A percentile compares a stretch with the other conserved stretches of the same genome.
Conservation (phyloP, 2,329 filamentous ascomycete genomes). For the Aspergillus chevalieri region DNA sequence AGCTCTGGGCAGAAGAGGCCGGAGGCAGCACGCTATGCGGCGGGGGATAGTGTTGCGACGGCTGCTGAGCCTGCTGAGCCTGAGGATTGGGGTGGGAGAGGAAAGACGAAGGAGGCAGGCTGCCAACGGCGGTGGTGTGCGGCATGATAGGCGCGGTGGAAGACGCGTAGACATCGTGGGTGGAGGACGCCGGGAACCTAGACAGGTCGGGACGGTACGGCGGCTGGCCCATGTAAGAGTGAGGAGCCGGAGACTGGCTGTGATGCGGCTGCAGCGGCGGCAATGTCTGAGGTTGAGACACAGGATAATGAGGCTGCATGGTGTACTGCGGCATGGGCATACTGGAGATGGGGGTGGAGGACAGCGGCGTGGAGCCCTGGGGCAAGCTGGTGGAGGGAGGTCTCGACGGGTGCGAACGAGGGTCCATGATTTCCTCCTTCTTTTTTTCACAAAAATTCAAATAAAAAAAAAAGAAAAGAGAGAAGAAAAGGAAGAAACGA, state of each 20-base stretch:
- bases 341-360: constrained; percentile 40
- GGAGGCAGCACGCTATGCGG: constrained; percentile 57
- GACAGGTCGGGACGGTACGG: constrained; percentile 38
- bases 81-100: constrained; percentile 36
- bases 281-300: constrained; percentile 40
- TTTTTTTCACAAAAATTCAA: no score
- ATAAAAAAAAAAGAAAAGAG: constrained; percentile 1
- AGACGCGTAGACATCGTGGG: constrained; percentile 38
- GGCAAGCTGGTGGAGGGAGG: constrained; percentile 41
- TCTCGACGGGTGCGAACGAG: constrained; percentile 38
- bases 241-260: constrained; percentile 38
- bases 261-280: constrained; percentile 44
- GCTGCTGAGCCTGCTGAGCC: constrained; percentile 27
- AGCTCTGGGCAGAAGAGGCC: constrained; percentile 59
- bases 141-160: constrained; percentile 39
- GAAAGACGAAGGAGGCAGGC: constrained; percentile 38
- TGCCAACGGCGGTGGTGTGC: constrained; percentile 34
- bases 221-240: constrained; percentile 37
- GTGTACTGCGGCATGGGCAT: constrained; percentile 43
- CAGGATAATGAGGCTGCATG: constrained; percentile 41
- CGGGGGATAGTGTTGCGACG: constrained; percentile 34
- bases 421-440: constrained; percentile 28
- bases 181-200: constrained; percentile 37
- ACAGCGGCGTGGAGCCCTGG: constrained; percentile 40
- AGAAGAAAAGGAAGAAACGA: constrained; percentile 11